Percentiles rank a stretch among this genome's conserved stretches.
phyloP scores from a whole-genome alignment of 129 eudicot species.

The Flaveria ramosissima region DNA sequence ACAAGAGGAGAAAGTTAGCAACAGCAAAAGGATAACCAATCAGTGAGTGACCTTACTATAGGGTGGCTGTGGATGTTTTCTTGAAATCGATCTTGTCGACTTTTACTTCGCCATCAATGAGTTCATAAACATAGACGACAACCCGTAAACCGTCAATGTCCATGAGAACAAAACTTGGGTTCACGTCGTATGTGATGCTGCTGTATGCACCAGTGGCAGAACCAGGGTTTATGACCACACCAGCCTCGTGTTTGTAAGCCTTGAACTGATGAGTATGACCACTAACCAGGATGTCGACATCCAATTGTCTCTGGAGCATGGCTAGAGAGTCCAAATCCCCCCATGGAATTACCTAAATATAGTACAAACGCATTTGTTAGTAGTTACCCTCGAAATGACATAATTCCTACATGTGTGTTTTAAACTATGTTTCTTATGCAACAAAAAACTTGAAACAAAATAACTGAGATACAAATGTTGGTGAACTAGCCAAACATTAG shows the following conservation, averaged over 20 bases:
- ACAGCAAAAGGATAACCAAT: slow-evolving; percentile 2
- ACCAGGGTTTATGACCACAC: slow-evolving; percentile 97
- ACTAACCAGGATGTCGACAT: slow-evolving; percentile 91
- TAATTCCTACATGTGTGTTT: slow-evolving; percentile 2
- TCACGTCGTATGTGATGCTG: slow-evolving; percentile 92
- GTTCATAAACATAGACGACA: slow-evolving; percentile 96
- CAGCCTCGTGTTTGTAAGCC: slow-evolving; percentile 98
- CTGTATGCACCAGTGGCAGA: slow-evolving; percentile 99
- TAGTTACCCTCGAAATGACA: neutral
- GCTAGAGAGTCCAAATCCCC: slow-evolving; percentile 98
- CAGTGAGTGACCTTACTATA: slow-evolving; percentile 2
- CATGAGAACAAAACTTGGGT: slow-evolving; percentile 99
- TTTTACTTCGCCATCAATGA: slow-evolving; percentile 98
- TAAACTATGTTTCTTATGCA: neutral
- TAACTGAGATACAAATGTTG: neutral
- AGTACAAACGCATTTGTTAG: neutral
- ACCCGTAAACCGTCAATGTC: slow-evolving; percentile 96
- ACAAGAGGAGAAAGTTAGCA: neutral
- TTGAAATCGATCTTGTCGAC: slow-evolving; percentile 98
- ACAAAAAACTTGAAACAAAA: neutral
- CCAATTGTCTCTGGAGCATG: slow-evolving; percentile 97
- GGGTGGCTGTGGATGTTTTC: slow-evolving; percentile 72
- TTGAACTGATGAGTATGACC: slow-evolving; percentile 99
- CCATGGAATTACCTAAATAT: slow-evolving; percentile 85
- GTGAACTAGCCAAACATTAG: neutral